Evolutionary conservation across 345 rosid genomes (phyloP), one percentile per base, ranked within the genome.

Genomic region (Acer campestre): DNA sequence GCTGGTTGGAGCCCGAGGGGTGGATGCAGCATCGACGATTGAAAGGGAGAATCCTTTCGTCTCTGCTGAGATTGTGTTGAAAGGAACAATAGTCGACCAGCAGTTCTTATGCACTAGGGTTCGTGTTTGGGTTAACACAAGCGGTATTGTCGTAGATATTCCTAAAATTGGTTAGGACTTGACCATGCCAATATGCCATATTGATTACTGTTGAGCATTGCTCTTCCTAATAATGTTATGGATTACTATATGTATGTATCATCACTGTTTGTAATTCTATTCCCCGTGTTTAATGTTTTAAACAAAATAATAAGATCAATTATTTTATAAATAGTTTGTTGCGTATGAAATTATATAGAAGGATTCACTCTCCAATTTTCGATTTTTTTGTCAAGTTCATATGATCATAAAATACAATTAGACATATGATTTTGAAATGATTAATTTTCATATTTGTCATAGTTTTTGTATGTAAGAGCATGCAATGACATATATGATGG

Each of bases 11-110:
- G 2, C 31, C 11, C 44, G 17, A 16, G 82, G 78, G 7, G 55
- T 59, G 23, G 74, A n/a, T 4, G 82, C 82, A 61, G 59, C 25
- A 0, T 72, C 58, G 1, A 68, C 29, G 6, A 62, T 81, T 42
- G 77, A 68, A 75, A 77, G 40, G 31, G 67, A 81, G 59, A 81
- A 81, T 71, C 84, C 78, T 2, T n/a, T 44, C 3, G 84, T 81
- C 14, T 17, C 14, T 55, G 78, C 84, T 56, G 18, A 1, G 10
- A 73, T 75, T 11, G 53, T 81, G 22, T 10, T 51, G 55, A 75
- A 77, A 53, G 80, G 78, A 16, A 17, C 78, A 7, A 0, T 16
- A 2, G 71, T 73, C 3, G 59, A 61, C 3, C 10, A 2, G 6
- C 67, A 73, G 6, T 67, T 77, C 56, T 63, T 20, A 0, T 77